Percentiles rank a stretch among this genome's conserved stretches.
phyloP scores from a whole-genome alignment of 1,139 yeast genomes.

The Pneumocystis oryctolagi region DNA sequence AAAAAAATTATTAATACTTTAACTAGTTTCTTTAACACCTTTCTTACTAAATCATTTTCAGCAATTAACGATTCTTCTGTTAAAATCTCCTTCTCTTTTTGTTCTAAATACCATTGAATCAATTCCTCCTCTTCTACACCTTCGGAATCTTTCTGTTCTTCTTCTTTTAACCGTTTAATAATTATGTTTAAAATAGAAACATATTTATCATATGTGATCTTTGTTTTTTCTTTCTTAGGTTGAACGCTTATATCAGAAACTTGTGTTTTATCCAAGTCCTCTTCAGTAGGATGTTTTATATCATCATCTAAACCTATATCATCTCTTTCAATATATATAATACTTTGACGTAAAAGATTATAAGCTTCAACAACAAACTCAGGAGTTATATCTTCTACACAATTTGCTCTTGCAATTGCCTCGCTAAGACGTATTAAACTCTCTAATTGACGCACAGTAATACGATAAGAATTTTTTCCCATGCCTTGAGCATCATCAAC shows the following conservation, averaged over 20 bases:
- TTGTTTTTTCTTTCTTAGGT: constrained; percentile 27
- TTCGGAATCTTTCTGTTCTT: constrained; percentile 32
- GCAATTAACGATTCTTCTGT: constrained; percentile 57
- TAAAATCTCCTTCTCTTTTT: constrained; percentile 54
- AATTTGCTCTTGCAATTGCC: constrained; percentile 94
- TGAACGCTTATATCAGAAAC: constrained; percentile 8
- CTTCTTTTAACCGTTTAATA: constrained; percentile 50
- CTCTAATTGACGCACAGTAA: constrained; percentile 93
- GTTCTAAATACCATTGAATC: constrained; percentile 66
- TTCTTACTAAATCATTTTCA: constrained; percentile 58
- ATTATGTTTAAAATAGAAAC: constrained; percentile 68
- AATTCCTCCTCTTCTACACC: constrained; percentile 62
- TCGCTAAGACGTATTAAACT: constrained; percentile 82
- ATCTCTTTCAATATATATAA: constrained; percentile 86
- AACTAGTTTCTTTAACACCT: constrained; percentile 70
- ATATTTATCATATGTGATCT: constrained; percentile 75
- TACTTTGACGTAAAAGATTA: constrained; percentile 75
- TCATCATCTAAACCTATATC: constrained; percentile 76
- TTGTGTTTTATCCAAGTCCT: constrained; percentile 10
- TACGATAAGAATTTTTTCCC: constrained; percentile 72
- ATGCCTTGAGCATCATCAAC: constrained; percentile 85
- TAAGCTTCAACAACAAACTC: constrained; percentile 87
- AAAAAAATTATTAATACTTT: constrained; percentile 22
- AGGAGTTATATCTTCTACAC: constrained; percentile 78
- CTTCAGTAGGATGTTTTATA: constrained; percentile 23